These are phyloP conservation scores for Davidsoniella neocaledoniae DNA, from an alignment of 2,329 filamentous ascomycete genomes.

Conservation along the genomic window DNA sequence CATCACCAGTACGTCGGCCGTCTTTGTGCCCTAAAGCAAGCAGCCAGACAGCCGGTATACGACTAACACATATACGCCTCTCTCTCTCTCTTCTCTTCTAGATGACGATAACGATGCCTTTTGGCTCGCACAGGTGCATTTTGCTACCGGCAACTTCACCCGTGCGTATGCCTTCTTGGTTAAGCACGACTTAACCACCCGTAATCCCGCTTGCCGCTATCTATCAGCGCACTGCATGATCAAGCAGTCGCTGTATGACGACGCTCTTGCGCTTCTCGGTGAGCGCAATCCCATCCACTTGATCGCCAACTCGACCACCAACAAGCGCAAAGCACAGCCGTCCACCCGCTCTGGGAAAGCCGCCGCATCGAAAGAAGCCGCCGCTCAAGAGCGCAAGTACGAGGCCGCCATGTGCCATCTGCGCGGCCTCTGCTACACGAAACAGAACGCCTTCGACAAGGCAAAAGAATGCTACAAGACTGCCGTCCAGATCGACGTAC, in stretches of 20 bases:
- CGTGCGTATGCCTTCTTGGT: slow-evolving; percentile 75
- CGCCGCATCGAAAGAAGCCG: slow-evolving; percentile 3
- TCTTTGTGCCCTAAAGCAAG: neutral
- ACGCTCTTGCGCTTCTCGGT: slow-evolving; percentile 71
- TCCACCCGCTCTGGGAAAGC: slow-evolving; percentile 28
- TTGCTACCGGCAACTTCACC: slow-evolving; percentile 85
- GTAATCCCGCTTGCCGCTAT: slow-evolving; percentile 79
- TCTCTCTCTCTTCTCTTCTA: slow-evolving; percentile 21
- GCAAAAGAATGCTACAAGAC: slow-evolving; percentile 98
- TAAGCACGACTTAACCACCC: slow-evolving; percentile 63
- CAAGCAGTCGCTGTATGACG: slow-evolving; percentile 78
- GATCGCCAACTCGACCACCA: slow-evolving; percentile 41
- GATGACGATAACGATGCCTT: slow-evolving; percentile 90
- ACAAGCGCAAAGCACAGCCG: slow-evolving; percentile 44
- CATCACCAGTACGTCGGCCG: slow-evolving; percentile 58
- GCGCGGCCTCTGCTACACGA: slow-evolving; percentile 82
- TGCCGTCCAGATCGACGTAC: slow-evolving; percentile 87
- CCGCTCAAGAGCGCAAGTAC: slow-evolving; percentile 43
- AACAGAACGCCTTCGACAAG: slow-evolving; percentile 91
- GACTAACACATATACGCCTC: neutral
- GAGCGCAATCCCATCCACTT: slow-evolving; percentile 90
- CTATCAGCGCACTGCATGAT: slow-evolving; percentile 88
- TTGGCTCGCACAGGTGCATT: slow-evolving; percentile 96
- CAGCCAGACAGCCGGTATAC: too few species aligned
- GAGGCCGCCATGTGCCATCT: slow-evolving; percentile 97